phyloP scores from a whole-genome alignment of 2,329 filamentous ascomycete genomes.

The Diaporthe nobilis region DNA sequence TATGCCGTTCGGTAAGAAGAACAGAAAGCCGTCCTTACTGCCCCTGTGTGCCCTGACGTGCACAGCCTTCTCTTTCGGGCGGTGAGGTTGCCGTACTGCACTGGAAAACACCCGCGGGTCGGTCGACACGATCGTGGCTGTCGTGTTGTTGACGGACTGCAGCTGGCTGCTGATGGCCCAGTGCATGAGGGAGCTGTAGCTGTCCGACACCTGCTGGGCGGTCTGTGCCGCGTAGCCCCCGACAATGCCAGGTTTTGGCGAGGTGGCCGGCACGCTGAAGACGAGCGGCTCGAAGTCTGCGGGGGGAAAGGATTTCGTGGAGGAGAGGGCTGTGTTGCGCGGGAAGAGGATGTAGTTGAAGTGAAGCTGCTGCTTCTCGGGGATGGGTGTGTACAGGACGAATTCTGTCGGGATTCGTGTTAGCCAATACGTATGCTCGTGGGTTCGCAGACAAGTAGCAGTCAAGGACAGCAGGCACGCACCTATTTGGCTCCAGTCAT shows the following conservation, averaged over 20 bases:
- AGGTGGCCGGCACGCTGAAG: conserved; percentile 72
- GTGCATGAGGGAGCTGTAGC: conserved; percentile 71
- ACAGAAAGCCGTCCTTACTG: conserved; percentile 77
- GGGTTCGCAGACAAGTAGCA: fast-evolving
- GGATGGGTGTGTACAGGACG: conserved; percentile 74
- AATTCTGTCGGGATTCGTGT: conserved; percentile 60
- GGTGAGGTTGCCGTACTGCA: conserved; percentile 68
- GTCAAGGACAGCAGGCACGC: too few species aligned
- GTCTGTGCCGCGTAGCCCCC: conserved; percentile 63
- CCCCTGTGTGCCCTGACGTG: conserved; percentile 77
- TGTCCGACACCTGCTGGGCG: conserved; percentile 70
- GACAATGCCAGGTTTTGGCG: conserved; percentile 73
- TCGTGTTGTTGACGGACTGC: conserved; percentile 60
- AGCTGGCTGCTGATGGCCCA: conserved; percentile 71
- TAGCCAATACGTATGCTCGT: not conserved
- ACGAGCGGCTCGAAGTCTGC: conserved; percentile 70
- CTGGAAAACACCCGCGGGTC: conserved; percentile 72
- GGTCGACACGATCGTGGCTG: conserved; percentile 64
- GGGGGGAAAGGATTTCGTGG: conserved; percentile 49
- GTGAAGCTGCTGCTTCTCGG: conserved; percentile 75
- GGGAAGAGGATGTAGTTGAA: conserved; percentile 77
- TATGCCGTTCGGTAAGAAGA: conserved; percentile 77
- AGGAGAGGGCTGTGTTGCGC: conserved; percentile 60
- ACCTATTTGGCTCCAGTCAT: conserved; percentile 76
- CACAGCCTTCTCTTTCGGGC: conserved; percentile 74